phyloP scores from a whole-genome alignment of 1,139 yeast species.

The Kodamaea sp. region DNA sequence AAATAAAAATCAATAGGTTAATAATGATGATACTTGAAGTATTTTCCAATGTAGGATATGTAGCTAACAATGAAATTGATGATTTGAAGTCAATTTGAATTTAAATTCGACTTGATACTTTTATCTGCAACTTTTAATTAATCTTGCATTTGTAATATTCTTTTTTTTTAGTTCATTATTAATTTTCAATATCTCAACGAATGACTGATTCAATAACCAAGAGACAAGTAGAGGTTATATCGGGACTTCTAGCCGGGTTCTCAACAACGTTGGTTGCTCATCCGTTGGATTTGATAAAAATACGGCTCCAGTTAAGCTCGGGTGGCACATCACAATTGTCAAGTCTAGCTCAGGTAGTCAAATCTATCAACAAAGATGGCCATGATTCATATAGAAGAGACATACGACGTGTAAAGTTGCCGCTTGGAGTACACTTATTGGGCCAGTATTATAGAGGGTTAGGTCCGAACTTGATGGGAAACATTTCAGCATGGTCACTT shows the following conservation, averaged over 20 bases:
- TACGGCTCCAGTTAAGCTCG: constrained; percentile 59
- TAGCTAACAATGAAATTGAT: no score
- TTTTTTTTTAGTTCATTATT: no score
- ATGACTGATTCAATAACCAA: background rate
- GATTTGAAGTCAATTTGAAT: no score
- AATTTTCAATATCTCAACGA: no score
- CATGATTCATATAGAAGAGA: background rate
- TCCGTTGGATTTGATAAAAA: constrained; percentile 83
- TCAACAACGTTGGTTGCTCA: constrained; percentile 78
- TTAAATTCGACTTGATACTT: no score
- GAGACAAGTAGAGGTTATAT: constrained; percentile 50
- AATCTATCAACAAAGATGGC: constrained; percentile 18
- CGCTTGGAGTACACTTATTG: constrained; percentile 1
- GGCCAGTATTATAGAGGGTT: constrained; percentile 67
- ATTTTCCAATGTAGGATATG: no score
- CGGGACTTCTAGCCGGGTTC: constrained; percentile 85
- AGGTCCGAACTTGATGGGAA: constrained; percentile 76
- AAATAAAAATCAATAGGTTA: no score
- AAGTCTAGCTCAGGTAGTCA: constrained; percentile 4
- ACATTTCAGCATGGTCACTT: constrained; percentile 82
- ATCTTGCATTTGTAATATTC: no score
- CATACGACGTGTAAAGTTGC: background rate
- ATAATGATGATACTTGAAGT: no score
- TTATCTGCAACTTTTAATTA: no score
- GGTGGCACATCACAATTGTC: constrained; percentile 8